Base-by-base conservation (phyloP, 257 asterid species). In the Solanum acaule region DNA sequence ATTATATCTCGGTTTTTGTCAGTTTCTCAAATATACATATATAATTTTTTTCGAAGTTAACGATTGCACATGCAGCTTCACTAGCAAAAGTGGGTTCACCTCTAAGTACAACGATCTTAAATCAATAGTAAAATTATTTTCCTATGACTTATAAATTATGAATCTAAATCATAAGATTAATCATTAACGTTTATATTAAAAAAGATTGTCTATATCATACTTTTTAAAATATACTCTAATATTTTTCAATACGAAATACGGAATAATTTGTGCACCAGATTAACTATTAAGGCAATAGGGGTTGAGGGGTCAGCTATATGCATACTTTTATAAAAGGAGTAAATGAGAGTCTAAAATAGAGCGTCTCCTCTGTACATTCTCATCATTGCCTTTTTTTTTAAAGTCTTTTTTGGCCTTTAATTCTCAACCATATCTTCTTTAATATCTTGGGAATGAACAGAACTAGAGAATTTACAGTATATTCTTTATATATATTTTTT, bases 371-470 rank as follows among this genome's bases (percentile, higher is more conserved):
- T 89, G 89, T 68, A 40, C 86, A 79, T 85, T 82, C 91, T 89
- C 93, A 91, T 89, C 90, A 91, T 89, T 91, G 88, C 91, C 56
- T 91, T 33, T 73, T 63, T 85, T 75, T 87, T 20, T 15, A 2
- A 44, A 56, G 29, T 34, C 42, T 65, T 29, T 79, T 71, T 89
- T 87, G 89, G 89, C 83, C 56, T 90, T 85, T 56, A 71, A 46
- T 85, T 85, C 86, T 87, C 85, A 70, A 72, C 89, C 89, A 79
- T 87, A 88, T 71, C 68, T 68, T 85, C 14, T 76, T 85, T 13
- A 38, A 20, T 23, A 71, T 77, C 22, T 82, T 76, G 59, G 84
- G 78, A 52, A 78, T 76, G 59, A 33, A 78, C 33, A 38, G 86
- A 27, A 6, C 70, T n/a, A 81, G 67, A 63, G 88, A 88, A 90